These are phyloP conservation scores for Paracorniculantispora psalliotae DNA, from an alignment of 2,329 filamentous ascomycete genomes.

Conservation along the genomic window DNA sequence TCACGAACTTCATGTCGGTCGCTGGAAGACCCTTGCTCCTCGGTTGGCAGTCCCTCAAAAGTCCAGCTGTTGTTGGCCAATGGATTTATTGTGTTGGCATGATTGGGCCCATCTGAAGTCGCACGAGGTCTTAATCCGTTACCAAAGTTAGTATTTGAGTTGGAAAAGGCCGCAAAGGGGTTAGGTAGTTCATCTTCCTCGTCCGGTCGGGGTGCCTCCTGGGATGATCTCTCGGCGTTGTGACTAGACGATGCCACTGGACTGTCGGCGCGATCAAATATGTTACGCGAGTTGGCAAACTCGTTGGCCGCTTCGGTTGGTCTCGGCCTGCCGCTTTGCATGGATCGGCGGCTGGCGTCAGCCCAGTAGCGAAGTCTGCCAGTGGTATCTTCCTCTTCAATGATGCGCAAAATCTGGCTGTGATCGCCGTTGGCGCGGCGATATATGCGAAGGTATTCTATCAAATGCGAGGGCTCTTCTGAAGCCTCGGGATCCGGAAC, in stretches of 20 bases:
- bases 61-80: constrained; percentile 59
- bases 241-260: neutral
- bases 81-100: constrained; percentile 41
- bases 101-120: constrained; percentile 51
- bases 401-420: constrained; percentile 54
- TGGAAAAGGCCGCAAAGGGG: neutral
- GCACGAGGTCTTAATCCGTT: constrained; percentile 41
- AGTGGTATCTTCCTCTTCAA: constrained; percentile 54
- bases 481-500: constrained; percentile 1
- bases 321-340: neutral
- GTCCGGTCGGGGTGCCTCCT: neutral
- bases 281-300: constrained; percentile 2
- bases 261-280: constrained; percentile 11
- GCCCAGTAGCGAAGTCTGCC: constrained; percentile 58
- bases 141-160: constrained; percentile 11
- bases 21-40: neutral
- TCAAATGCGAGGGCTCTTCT: constrained; percentile 22
- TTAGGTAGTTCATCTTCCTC: neutral
- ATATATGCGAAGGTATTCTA: constrained; percentile 48
- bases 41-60: constrained; percentile 39
- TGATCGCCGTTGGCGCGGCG: constrained; percentile 56
- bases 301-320: neutral
- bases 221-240: neutral
- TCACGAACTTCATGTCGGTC: neutral
- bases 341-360: constrained; percentile 38